Evolutionary conservation across 257 asterid species (phyloP).

Genomic region (Nicotiana knightiana): DNA sequence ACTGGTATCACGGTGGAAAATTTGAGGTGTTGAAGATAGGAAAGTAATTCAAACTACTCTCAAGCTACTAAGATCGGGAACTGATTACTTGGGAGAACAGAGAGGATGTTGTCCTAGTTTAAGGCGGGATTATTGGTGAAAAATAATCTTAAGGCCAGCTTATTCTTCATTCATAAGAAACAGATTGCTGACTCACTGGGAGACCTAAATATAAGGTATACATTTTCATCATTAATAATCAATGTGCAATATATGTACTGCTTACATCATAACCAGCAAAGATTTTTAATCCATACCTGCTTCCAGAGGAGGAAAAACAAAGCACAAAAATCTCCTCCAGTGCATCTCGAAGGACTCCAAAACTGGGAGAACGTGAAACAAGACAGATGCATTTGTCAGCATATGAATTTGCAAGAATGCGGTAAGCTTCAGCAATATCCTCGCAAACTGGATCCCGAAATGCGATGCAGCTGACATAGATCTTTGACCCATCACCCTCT

Average conservation of each 20-base stretch:
- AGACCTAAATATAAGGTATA: background rate
- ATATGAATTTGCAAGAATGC: constrained; percentile 52
- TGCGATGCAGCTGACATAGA: constrained; percentile 81
- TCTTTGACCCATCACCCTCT: constrained; percentile 92
- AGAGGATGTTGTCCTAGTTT: background rate
- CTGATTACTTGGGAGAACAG: background rate
- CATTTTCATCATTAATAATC: background rate
- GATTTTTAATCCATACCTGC: constrained; percentile 48
- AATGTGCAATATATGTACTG: background rate
- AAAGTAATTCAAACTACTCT: background rate
- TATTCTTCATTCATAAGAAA: background rate
- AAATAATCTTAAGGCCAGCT: background rate
- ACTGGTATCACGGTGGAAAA: background rate
- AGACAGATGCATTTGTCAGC: constrained; percentile 89
- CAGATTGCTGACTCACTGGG: background rate
- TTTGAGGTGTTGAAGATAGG: background rate
- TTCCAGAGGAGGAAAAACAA: constrained; percentile 74
- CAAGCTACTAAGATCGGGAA: background rate
- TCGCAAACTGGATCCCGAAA: constrained; percentile 81
- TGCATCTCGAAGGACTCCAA: constrained; percentile 67
- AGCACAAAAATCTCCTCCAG: constrained; percentile 76
- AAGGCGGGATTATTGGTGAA: background rate
- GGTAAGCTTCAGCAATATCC: constrained; percentile 77
- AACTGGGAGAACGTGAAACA: constrained; percentile 79
- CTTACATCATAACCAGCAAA: background rate